These are phyloP conservation scores for Blastobotrys illinoisensis DNA, from an alignment of 1,139 yeast species.

Conservation along the genomic window DNA sequence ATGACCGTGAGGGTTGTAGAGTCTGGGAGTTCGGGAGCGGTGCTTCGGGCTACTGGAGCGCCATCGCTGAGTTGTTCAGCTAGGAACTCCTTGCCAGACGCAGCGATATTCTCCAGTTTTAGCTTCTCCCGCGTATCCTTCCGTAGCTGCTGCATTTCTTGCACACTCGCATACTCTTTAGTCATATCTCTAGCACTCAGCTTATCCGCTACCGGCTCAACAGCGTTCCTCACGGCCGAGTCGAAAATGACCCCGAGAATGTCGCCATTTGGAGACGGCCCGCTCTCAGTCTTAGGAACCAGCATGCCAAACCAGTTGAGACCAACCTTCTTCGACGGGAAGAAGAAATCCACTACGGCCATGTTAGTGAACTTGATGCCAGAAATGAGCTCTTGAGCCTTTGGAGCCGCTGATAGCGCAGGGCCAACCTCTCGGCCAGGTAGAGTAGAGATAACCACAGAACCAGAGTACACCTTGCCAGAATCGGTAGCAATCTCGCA, in stretches of 20 bases:
- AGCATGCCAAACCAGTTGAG: conserved; percentile 78
- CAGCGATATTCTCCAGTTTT: neutral
- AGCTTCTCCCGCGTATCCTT: neutral
- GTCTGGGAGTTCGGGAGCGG: conserved; percentile 2
- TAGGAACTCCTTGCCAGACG: conserved; percentile 5
- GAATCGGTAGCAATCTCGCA: conserved; percentile 12
- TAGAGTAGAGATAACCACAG: conserved; percentile 28
- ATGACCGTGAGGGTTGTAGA: conserved; percentile 71
- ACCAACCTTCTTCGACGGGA: conserved; percentile 27
- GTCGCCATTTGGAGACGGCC: conserved; percentile 46
- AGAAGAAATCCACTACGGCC: conserved; percentile 34
- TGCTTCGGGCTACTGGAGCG: neutral
- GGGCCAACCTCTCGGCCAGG: conserved; percentile 23
- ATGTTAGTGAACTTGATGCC: conserved; percentile 28
- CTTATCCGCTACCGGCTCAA: conserved; percentile 14
- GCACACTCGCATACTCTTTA: neutral
- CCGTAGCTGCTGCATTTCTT: neutral
- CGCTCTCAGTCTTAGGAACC: conserved; percentile 50
- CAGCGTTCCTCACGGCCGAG: conserved; percentile 54
- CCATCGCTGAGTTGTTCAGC: conserved; percentile 13
- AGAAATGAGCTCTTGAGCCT: conserved; percentile 16
- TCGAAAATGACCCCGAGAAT: conserved; percentile 87
- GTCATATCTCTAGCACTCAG: neutral
- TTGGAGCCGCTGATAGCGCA: conserved; percentile 13
- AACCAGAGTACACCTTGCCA: conserved; percentile 13